Percentiles rank a stretch among this genome's conserved stretches.
These are phyloP conservation scores for Aspergillus sp. DNA, from an alignment of 2,329 filamentous ascomycete species.

Conservation along the genomic window DNA sequence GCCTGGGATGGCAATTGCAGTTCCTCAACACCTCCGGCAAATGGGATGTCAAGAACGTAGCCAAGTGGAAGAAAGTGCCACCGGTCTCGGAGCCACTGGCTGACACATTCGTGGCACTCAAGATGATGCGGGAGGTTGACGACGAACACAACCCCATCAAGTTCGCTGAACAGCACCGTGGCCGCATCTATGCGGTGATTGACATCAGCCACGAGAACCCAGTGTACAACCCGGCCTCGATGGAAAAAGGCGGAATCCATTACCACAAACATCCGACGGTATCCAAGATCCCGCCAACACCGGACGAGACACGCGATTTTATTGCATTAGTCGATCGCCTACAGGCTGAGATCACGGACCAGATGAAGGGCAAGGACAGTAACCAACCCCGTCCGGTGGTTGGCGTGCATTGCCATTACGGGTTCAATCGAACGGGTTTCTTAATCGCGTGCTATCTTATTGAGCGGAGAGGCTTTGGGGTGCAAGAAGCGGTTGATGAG, in stretches of 20 bases:
- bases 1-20: slow-evolving; percentile 82
- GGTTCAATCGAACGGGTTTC: slow-evolving; percentile 89
- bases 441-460: slow-evolving; percentile 88
- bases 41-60: slow-evolving; percentile 95
- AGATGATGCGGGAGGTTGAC: slow-evolving; percentile 85
- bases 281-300: slow-evolving; percentile 73
- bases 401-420: slow-evolving; percentile 90
- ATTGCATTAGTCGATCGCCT: slow-evolving; percentile 53
- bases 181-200: slow-evolving; percentile 64
- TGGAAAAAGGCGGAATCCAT: slow-evolving; percentile 58
- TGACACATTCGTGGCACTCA: slow-evolving; percentile 77
- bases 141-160: slow-evolving; percentile 66
- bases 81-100: slow-evolving; percentile 74
- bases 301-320: slow-evolving; percentile 53
- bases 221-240: slow-evolving; percentile 70
- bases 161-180: slow-evolving; percentile 62
- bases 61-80: slow-evolving; percentile 74
- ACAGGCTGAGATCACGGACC: slow-evolving; percentile 46
- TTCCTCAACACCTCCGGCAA: slow-evolving; percentile 84
- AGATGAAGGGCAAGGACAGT: slow-evolving; percentile 34
- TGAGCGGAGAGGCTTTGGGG: slow-evolving; percentile 61
- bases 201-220: slow-evolving; percentile 89
- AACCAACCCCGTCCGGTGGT: slow-evolving; percentile 44
- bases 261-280: slow-evolving; percentile 88
- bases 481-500: slow-evolving; percentile 69